These are phyloP conservation scores for Pseudonitzschia delicatissima DNA, from an alignment of 108 stramenopile genomes.

Conservation along the genomic window DNA sequence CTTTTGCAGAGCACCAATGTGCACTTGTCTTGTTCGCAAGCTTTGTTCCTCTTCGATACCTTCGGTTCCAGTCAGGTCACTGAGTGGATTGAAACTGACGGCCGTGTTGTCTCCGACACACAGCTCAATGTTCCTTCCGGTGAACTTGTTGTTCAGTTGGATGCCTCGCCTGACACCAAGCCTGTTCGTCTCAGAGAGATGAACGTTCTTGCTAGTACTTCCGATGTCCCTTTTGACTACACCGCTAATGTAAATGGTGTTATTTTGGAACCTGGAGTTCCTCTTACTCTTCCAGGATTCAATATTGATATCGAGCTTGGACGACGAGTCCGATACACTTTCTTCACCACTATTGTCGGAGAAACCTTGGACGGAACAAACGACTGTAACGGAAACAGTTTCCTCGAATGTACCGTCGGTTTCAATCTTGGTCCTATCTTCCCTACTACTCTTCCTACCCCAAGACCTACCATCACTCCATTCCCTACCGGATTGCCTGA, in stretches of 20 bases:
- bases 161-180: neutral
- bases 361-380: neutral
- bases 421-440: neutral
- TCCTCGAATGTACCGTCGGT: slow-evolving; percentile 6
- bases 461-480: slow-evolving; percentile 10
- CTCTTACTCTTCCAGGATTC: neutral
- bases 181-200: slow-evolving; percentile 4
- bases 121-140: neutral
- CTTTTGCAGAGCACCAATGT: slow-evolving; percentile 12
- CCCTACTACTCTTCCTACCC: slow-evolving; percentile 6
- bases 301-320: slow-evolving; percentile 1
- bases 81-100: slow-evolving; percentile 16
- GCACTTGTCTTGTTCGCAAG: slow-evolving; percentile 33
- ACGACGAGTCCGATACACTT: slow-evolving; percentile 5
- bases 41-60: slow-evolving; percentile 27
- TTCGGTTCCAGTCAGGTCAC: slow-evolving; percentile 26
- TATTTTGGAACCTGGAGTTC: neutral
- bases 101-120: slow-evolving; percentile 13
- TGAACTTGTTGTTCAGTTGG: neutral
- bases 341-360: slow-evolving; percentile 19
- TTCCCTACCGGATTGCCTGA: neutral
- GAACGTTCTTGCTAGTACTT: neutral
- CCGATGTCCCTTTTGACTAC: slow-evolving; percentile 1
- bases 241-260: neutral
- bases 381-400: neutral